A percentile compares a stretch with the other conserved stretches of the same genome.
Evolutionary conservation across 2,329 filamentous ascomycete genomes (phyloP).

Genomic region (Aspergillus novoparasiticus): DNA sequence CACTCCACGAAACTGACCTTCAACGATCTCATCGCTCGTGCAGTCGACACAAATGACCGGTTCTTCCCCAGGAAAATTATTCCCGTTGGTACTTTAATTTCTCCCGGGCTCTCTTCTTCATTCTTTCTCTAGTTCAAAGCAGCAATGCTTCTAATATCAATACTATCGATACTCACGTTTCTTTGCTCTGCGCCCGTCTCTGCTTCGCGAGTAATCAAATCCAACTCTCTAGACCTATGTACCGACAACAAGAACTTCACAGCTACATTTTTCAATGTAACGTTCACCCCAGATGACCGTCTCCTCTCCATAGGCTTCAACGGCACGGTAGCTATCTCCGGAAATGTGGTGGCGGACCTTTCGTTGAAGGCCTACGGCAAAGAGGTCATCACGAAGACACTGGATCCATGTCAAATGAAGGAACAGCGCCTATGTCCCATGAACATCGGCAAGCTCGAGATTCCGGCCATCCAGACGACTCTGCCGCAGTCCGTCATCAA

Average conservation of each 20-base stretch:
- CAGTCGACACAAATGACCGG: constrained; percentile 4
- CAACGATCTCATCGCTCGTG: constrained; percentile 3
- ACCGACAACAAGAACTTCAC: constrained; percentile 83
- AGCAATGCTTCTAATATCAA: constrained; percentile 3
- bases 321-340: constrained; percentile 80
- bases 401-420: constrained; percentile 73
- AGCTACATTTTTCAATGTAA: constrained; percentile 83
- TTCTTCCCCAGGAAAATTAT: not conserved
- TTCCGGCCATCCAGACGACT: constrained; percentile 67
- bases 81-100: not conserved
- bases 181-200: not conserved
- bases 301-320: constrained; percentile 74
- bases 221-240: constrained; percentile 68
- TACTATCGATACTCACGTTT: not conserved
- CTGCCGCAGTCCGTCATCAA: constrained; percentile 60
- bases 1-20: not conserved
- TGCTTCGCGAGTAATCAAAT: constrained; percentile 8
- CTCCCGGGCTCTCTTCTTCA: not conserved
- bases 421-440: constrained; percentile 84
- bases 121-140: not conserved
- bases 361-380: constrained; percentile 81
- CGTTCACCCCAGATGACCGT: constrained; percentile 66
- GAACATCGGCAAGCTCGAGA: constrained; percentile 76
- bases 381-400: constrained; percentile 63
- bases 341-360: constrained; percentile 77